A percentile compares a stretch with the other conserved stretches of the same genome.
Evolutionary conservation across 768 basidiomycete genomes (phyloP).

Genomic region (Russula brevipes): DNA sequence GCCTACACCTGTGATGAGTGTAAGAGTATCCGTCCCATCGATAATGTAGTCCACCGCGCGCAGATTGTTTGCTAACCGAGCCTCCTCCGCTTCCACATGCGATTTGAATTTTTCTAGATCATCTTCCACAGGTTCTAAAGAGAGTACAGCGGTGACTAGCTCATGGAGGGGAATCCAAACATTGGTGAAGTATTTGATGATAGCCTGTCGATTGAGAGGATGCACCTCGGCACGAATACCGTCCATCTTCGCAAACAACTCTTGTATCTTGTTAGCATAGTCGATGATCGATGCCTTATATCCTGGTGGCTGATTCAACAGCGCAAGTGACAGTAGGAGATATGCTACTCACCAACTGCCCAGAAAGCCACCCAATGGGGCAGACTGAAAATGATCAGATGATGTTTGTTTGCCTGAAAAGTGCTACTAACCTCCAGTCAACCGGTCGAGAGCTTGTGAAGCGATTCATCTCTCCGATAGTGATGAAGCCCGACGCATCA

Average conservation of each 20-base stretch:
- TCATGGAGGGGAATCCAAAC: conserved; percentile 6
- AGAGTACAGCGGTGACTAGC: conserved; percentile 2
- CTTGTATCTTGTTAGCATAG: conserved; percentile 18
- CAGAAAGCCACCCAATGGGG: conserved; percentile 34
- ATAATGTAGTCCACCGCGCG: conserved; percentile 29
- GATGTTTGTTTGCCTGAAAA: neutral
- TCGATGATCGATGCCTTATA: conserved; percentile 16
- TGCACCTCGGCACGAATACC: conserved; percentile 8
- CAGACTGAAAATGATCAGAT: conserved; percentile 22
- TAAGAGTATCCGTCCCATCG: conserved; percentile 30
- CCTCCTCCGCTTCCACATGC: conserved; percentile 28
- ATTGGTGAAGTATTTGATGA: neutral
- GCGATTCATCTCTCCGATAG: conserved; percentile 20
- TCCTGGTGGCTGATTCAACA: conserved; percentile 1
- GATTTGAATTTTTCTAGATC: conserved; percentile 23
- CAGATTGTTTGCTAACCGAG: conserved; percentile 27
- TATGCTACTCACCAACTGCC: conserved; percentile 24
- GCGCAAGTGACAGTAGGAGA: too few relatives aligned
- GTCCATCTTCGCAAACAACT: conserved; percentile 19
- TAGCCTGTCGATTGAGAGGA: conserved; percentile 5
- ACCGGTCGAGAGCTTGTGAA: conserved; percentile 18
- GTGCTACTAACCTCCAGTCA: conserved; percentile 29
- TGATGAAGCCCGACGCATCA: conserved; percentile 34
- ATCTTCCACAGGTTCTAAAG: neutral
- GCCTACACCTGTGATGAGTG: conserved; percentile 29